phyloP scores from a whole-genome alignment of 2,329 filamentous ascomycete species.

The Epichloe sp. region DNA sequence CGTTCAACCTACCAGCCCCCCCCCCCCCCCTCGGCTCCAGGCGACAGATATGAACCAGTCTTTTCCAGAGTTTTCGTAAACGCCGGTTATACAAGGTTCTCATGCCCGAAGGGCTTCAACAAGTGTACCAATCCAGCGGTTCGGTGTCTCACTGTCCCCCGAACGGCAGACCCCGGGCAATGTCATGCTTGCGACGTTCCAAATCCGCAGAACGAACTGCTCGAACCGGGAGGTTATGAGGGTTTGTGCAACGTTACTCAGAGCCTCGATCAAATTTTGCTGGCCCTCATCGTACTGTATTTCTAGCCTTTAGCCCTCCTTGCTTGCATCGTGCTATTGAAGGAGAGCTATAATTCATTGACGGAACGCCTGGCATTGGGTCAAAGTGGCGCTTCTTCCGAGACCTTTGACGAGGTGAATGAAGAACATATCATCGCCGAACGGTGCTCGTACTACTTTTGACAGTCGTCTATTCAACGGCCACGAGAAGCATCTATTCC shows the following conservation, averaged over 20 bases:
- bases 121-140: constrained; percentile 1
- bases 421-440: not conserved
- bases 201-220: not conserved
- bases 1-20: not conserved
- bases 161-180: not conserved
- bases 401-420: not conserved
- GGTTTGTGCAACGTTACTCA: constrained; percentile 4
- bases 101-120: constrained; percentile 1
- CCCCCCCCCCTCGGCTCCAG: not conserved
- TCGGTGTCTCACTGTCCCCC: constrained; percentile 3
- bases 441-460: not conserved
- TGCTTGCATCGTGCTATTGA: not conserved
- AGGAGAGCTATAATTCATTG: not conserved
- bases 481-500: not conserved
- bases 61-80: not conserved
- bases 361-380: not conserved
- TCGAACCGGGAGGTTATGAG: not conserved
- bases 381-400: not conserved
- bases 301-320: not conserved
- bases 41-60: not conserved
- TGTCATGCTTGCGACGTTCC: not conserved
- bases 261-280: not conserved
- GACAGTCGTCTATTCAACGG: not conserved
- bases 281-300: not conserved
- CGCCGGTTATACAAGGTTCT: constrained; percentile 1